Evolutionary conservation across 441 rosid species (phyloP).

Genomic region (Corymbia citriodora): DNA sequence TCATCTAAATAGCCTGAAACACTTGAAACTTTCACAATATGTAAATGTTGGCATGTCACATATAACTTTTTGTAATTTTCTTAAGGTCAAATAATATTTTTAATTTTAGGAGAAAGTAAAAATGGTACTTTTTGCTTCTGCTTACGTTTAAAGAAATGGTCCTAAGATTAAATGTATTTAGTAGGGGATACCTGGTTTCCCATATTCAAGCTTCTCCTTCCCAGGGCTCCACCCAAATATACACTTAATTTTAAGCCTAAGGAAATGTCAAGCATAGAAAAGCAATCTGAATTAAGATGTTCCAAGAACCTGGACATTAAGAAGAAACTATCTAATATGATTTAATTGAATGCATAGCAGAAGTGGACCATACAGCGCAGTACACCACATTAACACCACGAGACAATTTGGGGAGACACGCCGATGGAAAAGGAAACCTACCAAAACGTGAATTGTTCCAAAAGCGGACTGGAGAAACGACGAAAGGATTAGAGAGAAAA

Average conservation of each 20-base stretch:
- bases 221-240: constrained; percentile 90
- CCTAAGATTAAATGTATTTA: background rate
- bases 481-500: background rate
- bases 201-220: constrained; percentile 91
- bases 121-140: background rate
- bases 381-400: background rate
- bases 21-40: background rate
- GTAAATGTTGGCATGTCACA: background rate
- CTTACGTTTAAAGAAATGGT: background rate
- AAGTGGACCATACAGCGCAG: background rate
- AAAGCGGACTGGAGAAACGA: background rate
- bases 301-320: background rate
- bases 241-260: background rate
- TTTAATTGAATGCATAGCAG: background rate
- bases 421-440: background rate
- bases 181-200: constrained; percentile 60
- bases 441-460: background rate
- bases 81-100: background rate
- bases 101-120: background rate
- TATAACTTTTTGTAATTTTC: background rate
- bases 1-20: background rate
- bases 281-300: background rate
- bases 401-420: background rate
- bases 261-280: background rate
- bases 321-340: background rate